These are phyloP conservation scores for Amanita rubescens DNA, from an alignment of 768 basidiomycete species.

Conservation along the genomic window DNA sequence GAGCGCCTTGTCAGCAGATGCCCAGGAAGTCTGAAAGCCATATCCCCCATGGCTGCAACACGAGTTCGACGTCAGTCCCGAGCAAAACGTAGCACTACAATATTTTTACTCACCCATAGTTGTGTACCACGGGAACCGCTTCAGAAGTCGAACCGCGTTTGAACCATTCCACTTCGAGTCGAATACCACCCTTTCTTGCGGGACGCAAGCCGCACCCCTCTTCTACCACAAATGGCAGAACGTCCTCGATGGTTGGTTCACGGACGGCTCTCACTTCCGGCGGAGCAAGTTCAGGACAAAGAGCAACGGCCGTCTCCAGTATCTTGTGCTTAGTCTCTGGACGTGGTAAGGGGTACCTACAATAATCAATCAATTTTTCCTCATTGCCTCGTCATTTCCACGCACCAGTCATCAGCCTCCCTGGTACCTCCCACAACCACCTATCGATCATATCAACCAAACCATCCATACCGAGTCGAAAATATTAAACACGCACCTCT, in stretches of 20 bases:
- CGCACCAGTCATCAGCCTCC: constrained; percentile 49
- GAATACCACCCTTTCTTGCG: constrained; percentile 56
- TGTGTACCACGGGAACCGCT: constrained; percentile 46
- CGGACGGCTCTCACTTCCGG: constrained; percentile 41
- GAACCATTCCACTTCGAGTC: constrained; percentile 40
- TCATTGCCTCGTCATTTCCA: background rate
- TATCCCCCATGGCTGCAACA: constrained; percentile 44
- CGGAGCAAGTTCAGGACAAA: constrained; percentile 52
- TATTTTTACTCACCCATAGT: constrained; percentile 54
- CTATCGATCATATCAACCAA: constrained; percentile 17
- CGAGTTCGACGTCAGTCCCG: background rate
- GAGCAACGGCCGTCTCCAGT: constrained; percentile 39
- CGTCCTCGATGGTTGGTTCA: constrained; percentile 41
- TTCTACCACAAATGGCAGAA: constrained; percentile 39
- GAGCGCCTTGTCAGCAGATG: constrained; percentile 39
- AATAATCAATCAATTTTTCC: background rate
- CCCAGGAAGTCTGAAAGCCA: constrained; percentile 55
- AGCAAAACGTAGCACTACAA: background rate
- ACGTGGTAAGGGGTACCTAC: constrained; percentile 58
- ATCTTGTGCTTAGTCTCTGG: constrained; percentile 56
- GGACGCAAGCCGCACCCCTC: constrained; percentile 62
- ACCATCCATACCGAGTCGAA: background rate
- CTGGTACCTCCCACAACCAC: constrained; percentile 53
- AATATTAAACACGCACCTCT: constrained; percentile 1
- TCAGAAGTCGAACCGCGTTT: constrained; percentile 13